Evolutionary conservation across 371 early-diverging fungal species (phyloP), one percentile per base, ranked within the genome.

Genomic region (Dinochytrium kinnereticum): DNA sequence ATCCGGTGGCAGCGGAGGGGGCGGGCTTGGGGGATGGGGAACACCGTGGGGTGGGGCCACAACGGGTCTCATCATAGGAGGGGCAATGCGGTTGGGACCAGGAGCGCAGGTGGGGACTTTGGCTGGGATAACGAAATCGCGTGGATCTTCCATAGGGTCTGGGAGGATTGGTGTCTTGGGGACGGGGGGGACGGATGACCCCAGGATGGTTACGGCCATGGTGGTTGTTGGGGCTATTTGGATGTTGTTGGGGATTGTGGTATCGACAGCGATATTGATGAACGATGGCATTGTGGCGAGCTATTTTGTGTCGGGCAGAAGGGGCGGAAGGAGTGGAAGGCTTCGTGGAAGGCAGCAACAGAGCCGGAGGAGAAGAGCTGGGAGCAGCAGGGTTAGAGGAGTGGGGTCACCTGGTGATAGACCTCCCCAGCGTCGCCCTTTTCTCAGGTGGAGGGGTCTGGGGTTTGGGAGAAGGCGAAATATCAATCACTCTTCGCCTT

Each of bases 231-330:
- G n/a, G n/a, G 66, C 66, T 39, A 44, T 66, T 5, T 66, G 66
- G 44, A 66, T 66, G 66, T 10, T 30, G 44, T 10, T 66, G 38
- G 66, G 44, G 66, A 28, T 66, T 5, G 2, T 66, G 38, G 66
- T 66, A 26, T 66, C 66, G 44, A 66, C 66, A 44, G 66, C 66
- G 2, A 40, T 66, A 3, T 40, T 66, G 66, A 28, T 66, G 38
- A 66, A 66, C 28, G 66, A 66, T 30, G 66, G 66, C 24, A 10
- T 66, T 37, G 66, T 66, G 66, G 49, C 66, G 44, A 66, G 66
- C 66, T 66, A 66, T 66, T 66, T 66, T 44, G 66, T 44, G 66
- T 37, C 66, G 66, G 3, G 21, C 44, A 26, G 44, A 30, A 44
- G 44, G 49, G 66, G 26, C 13, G 64, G 38, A 38, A 31, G 24